Percentiles rank a stretch among this genome's conserved stretches.
Conservation (phyloP, 2,329 filamentous ascomycete species). For the Penicillium sp. region DNA sequence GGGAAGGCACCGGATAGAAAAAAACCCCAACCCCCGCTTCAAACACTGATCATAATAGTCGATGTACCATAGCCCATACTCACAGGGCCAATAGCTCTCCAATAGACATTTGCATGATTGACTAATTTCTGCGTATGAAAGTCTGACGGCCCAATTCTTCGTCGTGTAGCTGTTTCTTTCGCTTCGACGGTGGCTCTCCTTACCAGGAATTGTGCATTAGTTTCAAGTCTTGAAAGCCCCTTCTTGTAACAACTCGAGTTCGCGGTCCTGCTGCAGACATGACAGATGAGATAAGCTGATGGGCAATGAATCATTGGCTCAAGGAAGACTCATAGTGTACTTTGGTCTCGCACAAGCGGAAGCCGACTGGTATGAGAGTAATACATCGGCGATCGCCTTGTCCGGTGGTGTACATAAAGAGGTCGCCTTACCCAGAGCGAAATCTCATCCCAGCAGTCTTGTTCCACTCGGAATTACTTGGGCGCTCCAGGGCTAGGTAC, state of each 20-base stretch:
- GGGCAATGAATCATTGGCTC: no score
- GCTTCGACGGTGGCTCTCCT: not conserved
- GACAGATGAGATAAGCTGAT: not conserved
- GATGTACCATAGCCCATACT: conserved; percentile 5
- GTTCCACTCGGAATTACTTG: not conserved
- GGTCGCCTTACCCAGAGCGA: not conserved
- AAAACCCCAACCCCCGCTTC: not conserved
- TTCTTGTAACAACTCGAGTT: not conserved
- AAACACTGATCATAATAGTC: not conserved
- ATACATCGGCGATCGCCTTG: not conserved
- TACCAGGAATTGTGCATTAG: no score
- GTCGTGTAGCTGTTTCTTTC: not conserved
- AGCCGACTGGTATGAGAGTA: not conserved
- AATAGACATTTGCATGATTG: not conserved
- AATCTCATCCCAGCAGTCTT: not conserved
- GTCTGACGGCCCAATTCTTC: not conserved
- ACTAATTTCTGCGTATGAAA: not conserved
- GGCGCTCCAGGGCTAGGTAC: not conserved
- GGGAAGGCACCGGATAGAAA: not conserved
- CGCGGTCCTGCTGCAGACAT: not conserved
- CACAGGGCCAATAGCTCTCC: not conserved
- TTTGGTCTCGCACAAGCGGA: not conserved
- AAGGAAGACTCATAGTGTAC: no score
- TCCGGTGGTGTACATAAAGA: not conserved
- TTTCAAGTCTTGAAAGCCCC: no score